Base-by-base conservation (phyloP, 2,329 filamentous ascomycete genomes). In the Neofusicoccum umdonicola region DNA sequence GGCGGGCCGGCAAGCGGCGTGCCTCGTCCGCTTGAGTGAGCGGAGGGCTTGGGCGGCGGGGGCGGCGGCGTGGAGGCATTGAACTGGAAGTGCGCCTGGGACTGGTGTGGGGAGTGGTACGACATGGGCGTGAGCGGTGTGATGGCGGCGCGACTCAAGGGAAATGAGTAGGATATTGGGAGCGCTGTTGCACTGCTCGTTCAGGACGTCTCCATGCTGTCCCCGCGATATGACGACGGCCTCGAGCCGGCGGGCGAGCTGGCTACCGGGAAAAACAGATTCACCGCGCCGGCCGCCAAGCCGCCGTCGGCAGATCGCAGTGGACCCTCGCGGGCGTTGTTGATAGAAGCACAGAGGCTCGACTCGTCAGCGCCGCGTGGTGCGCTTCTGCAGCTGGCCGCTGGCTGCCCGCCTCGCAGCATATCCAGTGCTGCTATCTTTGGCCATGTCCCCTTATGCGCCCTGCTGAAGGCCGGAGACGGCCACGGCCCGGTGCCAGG, bases 1-100 rank as follows among this genome's bases (percentile, higher is more conserved):
- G 81, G 81, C 66, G 79, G 80, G 2, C 79, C 79, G 66, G 75
- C 69, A 41, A 72, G 70, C 27, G 79, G 76, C 41, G 80, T 81
- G 57, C 75, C 78, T 54, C 72, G 75, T 34, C 78, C 74, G 63
- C 74, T 79, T 8, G 76, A 78, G 47, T 78, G 79, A 57, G 78
- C 78, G 15, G 73, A 73, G 63, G 77, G 77, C 67, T 79, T 79
- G 19, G 78, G 78, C 19, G 81, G 81, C 19, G 82, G 82, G 9
- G 81, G 82, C 6, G 81, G 78, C 42, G 82, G 81, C 19, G 81
- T 63, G 13, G 80, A 78, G 42, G 78, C 70, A 68, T 82, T 77
- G 71, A 76, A 79, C 34, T 76, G 71, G 68, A 75, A 78, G 52
- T 75, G 74, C 50, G 69, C 69, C 58, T 74, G 74, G 51, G 50